Conservation (phyloP, 495 filamentous ascomycete species). For the Xylaria bambusicola region DNA sequence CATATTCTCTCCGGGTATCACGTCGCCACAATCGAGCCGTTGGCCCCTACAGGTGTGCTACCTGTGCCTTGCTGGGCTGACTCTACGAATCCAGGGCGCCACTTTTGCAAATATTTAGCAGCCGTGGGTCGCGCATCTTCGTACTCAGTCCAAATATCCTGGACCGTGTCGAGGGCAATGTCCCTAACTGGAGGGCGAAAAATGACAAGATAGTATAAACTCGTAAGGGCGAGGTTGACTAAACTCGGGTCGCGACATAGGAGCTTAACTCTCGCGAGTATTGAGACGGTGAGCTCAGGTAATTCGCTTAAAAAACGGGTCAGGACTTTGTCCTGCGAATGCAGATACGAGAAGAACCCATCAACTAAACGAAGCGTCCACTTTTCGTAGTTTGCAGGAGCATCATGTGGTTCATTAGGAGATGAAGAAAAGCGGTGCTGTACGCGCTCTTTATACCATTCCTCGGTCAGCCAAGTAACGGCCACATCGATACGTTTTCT, state of each 20-base stretch:
- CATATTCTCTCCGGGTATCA: constrained; percentile 12
- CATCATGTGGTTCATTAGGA: constrained; percentile 28
- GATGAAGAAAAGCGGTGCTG: constrained; percentile 43
- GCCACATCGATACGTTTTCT: constrained; percentile 81
- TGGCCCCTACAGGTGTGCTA: constrained; percentile 12
- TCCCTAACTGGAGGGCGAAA: constrained; percentile 81
- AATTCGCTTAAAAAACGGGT: constrained; percentile 91
- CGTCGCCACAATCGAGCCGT: constrained; percentile 14
- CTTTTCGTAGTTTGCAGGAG: constrained; percentile 69
- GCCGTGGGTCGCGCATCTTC: constrained; percentile 57
- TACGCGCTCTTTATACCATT: constrained; percentile 93
- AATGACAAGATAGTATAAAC: constrained; percentile 73
- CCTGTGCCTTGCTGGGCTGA: constrained; percentile 27
- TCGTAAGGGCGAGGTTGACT: constrained; percentile 50
- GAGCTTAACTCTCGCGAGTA: constrained; percentile 74
- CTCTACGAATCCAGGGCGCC: constrained; percentile 53
- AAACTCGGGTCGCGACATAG: constrained; percentile 87
- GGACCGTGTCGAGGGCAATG: constrained; percentile 76
- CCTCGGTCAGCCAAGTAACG: constrained; percentile 90
- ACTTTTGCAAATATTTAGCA: constrained; percentile 55
- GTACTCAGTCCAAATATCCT: constrained; percentile 82
- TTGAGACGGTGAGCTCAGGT: constrained; percentile 68
- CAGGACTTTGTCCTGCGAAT: constrained; percentile 81
- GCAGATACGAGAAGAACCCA: constrained; percentile 83
- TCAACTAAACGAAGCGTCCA: constrained; percentile 82